Conservation (phyloP, 768 basidiomycete genomes). For the Chalciporus sphaerocephalus region DNA sequence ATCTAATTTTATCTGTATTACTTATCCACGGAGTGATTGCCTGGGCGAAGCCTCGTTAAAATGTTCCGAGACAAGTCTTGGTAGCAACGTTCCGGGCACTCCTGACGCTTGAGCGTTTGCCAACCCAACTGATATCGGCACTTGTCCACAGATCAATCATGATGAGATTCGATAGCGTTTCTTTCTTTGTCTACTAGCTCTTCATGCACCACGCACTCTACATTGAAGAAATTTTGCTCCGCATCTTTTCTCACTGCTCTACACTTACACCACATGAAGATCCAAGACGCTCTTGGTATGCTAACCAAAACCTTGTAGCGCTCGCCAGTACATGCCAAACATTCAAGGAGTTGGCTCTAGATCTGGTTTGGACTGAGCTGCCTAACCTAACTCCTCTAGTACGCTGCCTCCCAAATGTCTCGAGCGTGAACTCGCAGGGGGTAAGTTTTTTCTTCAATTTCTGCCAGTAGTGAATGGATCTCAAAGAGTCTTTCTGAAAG, state of each 20-base stretch:
- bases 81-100: too few relatives aligned
- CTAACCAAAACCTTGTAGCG: neutral
- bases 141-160: too few relatives aligned
- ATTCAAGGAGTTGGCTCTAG: conserved; percentile 13
- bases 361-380: conserved; percentile 11
- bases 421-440: neutral
- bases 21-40: too few relatives aligned
- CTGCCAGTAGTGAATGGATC: too few relatives aligned
- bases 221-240: conserved; percentile 11
- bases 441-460: conserved; percentile 3
- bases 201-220: conserved; percentile 6
- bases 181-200: neutral
- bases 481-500: neutral
- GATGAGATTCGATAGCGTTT: too few relatives aligned
- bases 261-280: neutral
- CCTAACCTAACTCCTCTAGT: conserved; percentile 10
- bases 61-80: too few relatives aligned
- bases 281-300: neutral
- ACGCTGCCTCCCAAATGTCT: conserved; percentile 4
- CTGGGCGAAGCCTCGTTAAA: too few relatives aligned
- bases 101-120: too few relatives aligned
- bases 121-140: too few relatives aligned
- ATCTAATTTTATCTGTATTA: too few relatives aligned
- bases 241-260: conserved; percentile 8
- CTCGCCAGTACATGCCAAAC: conserved; percentile 12